Percentiles rank a stretch among this genome's conserved stretches.
Evolutionary conservation across 768 basidiomycete genomes (phyloP).

Genomic region (Serpula lacrymans): DNA sequence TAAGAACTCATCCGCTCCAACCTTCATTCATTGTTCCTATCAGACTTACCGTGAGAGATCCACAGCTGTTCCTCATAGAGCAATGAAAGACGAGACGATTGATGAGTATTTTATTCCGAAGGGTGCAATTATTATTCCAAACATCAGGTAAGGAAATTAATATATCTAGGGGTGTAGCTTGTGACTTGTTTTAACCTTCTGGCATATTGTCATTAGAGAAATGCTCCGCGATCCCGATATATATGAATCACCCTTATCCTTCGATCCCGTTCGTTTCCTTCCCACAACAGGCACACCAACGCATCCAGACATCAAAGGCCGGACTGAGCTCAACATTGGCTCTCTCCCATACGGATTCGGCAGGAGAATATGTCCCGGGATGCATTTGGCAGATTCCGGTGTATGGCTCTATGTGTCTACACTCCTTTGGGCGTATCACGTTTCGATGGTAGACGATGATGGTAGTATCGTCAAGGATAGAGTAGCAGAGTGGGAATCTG

Average conservation of each 20-base stretch:
- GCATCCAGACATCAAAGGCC: not conserved
- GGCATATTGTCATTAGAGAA: too few species aligned
- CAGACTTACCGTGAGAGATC: not conserved
- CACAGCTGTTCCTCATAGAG: not conserved
- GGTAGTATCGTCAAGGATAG: too few species aligned
- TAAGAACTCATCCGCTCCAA: not conserved
- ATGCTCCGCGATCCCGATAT: not conserved
- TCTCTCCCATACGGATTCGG: constrained; percentile 39
- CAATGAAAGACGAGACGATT: not conserved
- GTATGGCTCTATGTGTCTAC: constrained; percentile 34
- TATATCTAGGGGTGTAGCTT: too few species aligned
- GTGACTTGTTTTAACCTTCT: too few species aligned
- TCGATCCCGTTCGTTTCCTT: not conserved
- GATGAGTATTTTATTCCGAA: too few species aligned
- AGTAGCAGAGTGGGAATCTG: too few species aligned
- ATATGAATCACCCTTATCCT: not conserved
- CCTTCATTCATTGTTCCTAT: not conserved
- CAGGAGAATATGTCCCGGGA: constrained; percentile 35
- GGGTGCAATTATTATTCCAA: too few species aligned
- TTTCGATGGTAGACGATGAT: too few species aligned
- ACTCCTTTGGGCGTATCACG: constrained; percentile 34
- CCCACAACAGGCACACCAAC: not conserved
- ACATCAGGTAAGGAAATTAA: too few species aligned
- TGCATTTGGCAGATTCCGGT: constrained; percentile 33
- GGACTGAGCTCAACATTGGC: constrained; percentile 3